These are phyloP conservation scores for Patellifolia procumbens DNA, from an alignment of 179 eudicot species.

Conservation along the genomic window DNA sequence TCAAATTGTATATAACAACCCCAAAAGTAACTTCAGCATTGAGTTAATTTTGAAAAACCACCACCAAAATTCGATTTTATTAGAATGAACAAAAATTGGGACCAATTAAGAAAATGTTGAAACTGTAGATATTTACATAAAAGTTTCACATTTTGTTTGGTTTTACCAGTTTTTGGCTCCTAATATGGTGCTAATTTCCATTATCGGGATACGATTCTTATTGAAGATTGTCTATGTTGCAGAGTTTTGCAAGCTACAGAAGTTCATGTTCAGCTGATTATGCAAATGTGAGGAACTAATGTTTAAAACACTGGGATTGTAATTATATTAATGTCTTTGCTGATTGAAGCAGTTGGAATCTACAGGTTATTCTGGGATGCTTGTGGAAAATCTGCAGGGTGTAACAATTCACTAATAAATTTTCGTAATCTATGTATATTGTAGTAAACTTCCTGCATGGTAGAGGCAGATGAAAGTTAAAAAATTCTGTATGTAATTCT, in stretches of 20 bases:
- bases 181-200: neutral
- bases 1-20: no score
- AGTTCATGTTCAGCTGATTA: constrained; percentile 11
- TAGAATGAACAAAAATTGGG: no score
- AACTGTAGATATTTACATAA: neutral
- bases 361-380: neutral
- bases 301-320: constrained; percentile 1
- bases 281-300: neutral
- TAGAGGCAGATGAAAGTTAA: constrained; percentile 3
- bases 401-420: constrained; percentile 5
- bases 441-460: constrained; percentile 11
- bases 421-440: constrained; percentile 30
- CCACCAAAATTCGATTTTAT: no score
- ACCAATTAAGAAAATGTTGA: neutral
- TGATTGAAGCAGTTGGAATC: neutral
- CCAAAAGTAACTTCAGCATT: no score
- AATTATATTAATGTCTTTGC: neutral
- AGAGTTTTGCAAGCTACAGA: constrained; percentile 20
- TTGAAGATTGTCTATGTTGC: neutral
- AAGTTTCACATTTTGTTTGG: no score
- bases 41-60: no score
- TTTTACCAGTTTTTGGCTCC: neutral
- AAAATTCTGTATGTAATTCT: constrained; percentile 17
- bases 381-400: neutral
- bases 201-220: neutral